Conservation (phyloP, 2,329 filamentous ascomycete species). For the Fonsecaea pedrosoi region DNA sequence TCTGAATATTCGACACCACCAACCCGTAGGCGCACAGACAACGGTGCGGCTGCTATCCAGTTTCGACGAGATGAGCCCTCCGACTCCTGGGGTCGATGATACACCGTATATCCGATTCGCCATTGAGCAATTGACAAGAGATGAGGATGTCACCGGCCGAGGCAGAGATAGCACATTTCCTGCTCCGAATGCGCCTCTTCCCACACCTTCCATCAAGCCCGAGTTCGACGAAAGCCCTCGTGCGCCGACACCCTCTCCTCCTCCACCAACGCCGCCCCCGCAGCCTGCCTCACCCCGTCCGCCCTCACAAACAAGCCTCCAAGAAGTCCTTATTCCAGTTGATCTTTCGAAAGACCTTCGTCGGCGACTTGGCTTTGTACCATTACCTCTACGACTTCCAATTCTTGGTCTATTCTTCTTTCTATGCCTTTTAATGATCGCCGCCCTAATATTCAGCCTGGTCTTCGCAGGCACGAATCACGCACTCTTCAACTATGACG, state of each 20-base stretch:
- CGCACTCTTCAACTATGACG: constrained; percentile 72
- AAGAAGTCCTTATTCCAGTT: constrained; percentile 48
- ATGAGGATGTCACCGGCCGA: constrained; percentile 67
- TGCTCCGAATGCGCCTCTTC: constrained; percentile 27
- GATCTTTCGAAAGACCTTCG: constrained; percentile 53
- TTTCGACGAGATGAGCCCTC: constrained; percentile 49
- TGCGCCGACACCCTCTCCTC: constrained; percentile 27
- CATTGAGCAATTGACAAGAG: constrained; percentile 81
- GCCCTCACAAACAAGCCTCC: constrained; percentile 25
- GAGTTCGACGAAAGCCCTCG: constrained; percentile 7
- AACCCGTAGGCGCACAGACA: constrained; percentile 40
- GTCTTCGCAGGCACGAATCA: constrained; percentile 67
- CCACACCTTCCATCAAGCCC: constrained; percentile 10
- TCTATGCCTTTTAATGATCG: constrained; percentile 72
- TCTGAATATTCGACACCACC: constrained; percentile 28
- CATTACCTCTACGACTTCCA: constrained; percentile 70
- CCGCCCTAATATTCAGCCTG: constrained; percentile 74
- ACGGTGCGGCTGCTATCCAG: constrained; percentile 41
- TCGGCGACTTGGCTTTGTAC: constrained; percentile 70
- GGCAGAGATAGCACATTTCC: constrained; percentile 56
- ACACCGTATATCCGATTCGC: constrained; percentile 89
- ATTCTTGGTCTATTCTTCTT: constrained; percentile 67
- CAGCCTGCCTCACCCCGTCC: constrained; percentile 24
- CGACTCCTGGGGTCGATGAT: constrained; percentile 81
- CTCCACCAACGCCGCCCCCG: constrained; percentile 26